Conservation (phyloP, 148 eudicot species). For the Nepenthes mirabilis region DNA sequence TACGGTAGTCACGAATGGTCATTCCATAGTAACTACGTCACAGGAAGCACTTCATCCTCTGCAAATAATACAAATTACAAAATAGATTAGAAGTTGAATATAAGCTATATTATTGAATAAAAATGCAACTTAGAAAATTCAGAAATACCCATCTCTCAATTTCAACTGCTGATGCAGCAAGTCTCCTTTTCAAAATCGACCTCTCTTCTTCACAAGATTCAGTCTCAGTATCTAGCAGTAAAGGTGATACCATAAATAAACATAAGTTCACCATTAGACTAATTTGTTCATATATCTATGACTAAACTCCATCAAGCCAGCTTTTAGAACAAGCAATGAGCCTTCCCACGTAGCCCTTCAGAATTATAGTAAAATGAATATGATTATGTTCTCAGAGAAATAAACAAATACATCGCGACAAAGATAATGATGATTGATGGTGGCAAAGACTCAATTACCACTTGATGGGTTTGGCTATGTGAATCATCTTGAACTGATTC, state of each 20-base stretch:
- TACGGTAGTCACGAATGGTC: conserved; percentile 4
- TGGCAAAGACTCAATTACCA: too few species aligned
- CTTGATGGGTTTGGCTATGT: too few species aligned
- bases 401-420: too few species aligned
- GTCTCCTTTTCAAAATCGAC: conserved; percentile 55
- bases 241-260: background rate
- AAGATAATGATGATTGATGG: too few species aligned
- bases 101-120: background rate
- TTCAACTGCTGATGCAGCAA: conserved; percentile 69
- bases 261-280: too few species aligned
- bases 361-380: too few species aligned
- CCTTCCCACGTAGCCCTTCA: too few species aligned
- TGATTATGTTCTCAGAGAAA: too few species aligned
- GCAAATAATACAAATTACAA: conserved; percentile 11
- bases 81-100: background rate
- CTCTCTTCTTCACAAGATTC: conserved; percentile 81
- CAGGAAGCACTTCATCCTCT: conserved; percentile 94
- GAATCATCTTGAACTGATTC: too few species aligned
- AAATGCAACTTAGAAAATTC: background rate
- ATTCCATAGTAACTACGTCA: conserved; percentile 8
- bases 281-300: background rate
- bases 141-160: conserved; percentile 74
- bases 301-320: background rate
- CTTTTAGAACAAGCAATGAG: too few species aligned
- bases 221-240: conserved; percentile 46